These are phyloP conservation scores for Bassia scoparia DNA, from an alignment of 148 eudicot genomes.

Conservation along the genomic window DNA sequence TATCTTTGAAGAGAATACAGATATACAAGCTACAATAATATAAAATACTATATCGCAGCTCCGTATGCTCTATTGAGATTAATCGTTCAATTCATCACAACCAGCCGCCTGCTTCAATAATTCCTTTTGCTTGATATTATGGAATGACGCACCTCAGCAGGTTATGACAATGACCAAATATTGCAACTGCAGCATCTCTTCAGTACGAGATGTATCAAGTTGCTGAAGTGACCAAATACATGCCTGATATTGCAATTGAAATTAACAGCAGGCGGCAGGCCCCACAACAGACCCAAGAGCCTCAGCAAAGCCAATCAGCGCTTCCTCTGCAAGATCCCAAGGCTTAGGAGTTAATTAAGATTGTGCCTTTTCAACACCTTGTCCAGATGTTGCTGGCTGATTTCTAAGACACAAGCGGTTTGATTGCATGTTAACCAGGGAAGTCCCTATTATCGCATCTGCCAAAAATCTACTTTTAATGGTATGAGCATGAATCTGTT, in stretches of 20 bases:
- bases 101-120: not conserved
- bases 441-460: slow-evolving; percentile 64
- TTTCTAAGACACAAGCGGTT: not conserved
- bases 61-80: too few relatives aligned
- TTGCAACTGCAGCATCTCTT: slow-evolving; percentile 22
- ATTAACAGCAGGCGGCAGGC: slow-evolving; percentile 1
- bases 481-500: slow-evolving; percentile 69
- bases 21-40: too few relatives aligned
- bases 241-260: too few relatives aligned
- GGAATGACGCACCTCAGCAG: slow-evolving; percentile 24
- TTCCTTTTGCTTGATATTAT: slow-evolving; percentile 11
- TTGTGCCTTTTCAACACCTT: not conserved
- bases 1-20: too few relatives aligned
- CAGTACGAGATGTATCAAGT: slow-evolving; percentile 13
- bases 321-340: slow-evolving; percentile 12
- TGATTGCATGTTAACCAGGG: slow-evolving; percentile 48
- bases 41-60: too few relatives aligned
- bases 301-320: not conserved
- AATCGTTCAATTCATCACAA: too few relatives aligned
- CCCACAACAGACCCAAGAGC: slow-evolving; percentile 9
- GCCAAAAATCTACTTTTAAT: slow-evolving; percentile 57
- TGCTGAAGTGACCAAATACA: slow-evolving; percentile 13
- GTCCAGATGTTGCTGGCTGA: not conserved
- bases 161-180: slow-evolving; percentile 12
- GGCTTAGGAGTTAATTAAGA: slow-evolving; percentile 1